These are phyloP conservation scores for Fusarium globosum DNA, from an alignment of 2,329 filamentous ascomycete genomes.

Conservation along the genomic window DNA sequence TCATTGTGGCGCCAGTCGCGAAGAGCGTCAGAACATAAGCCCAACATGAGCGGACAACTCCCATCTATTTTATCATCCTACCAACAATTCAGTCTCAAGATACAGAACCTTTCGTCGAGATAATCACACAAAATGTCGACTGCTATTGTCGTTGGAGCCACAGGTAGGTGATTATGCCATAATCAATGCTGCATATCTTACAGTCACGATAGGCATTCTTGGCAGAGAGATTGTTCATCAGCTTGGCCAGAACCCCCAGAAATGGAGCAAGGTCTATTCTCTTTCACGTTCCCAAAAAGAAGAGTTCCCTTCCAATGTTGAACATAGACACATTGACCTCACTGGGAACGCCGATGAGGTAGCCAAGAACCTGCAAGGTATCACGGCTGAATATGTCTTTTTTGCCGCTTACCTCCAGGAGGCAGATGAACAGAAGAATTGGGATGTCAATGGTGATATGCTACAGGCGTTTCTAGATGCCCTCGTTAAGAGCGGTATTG, in stretches of 20 bases:
- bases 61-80: background rate
- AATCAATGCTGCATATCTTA: background rate
- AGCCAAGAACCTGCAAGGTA: background rate
- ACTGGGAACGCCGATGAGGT: slow-evolving; percentile 1
- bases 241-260: background rate
- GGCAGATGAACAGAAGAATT: background rate
- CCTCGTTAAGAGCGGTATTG: background rate
- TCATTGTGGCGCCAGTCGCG: background rate
- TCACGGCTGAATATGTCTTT: slow-evolving; percentile 12
- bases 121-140: background rate
- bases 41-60: background rate
- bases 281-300: slow-evolving; percentile 15
- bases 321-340: slow-evolving; percentile 14
- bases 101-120: accelerated
- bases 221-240: slow-evolving; percentile 7
- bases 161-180: background rate
- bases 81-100: background rate
- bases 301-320: slow-evolving; percentile 6
- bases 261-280: slow-evolving; percentile 11
- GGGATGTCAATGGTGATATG: slow-evolving; percentile 20
- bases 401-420: slow-evolving; percentile 14
- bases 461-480: slow-evolving; percentile 1
- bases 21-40: background rate
- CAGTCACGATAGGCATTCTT: background rate
- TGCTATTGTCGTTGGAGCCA: slow-evolving; percentile 15